These are phyloP conservation scores for Agrocybe praecox DNA, from an alignment of 768 basidiomycete genomes.

Conservation along the genomic window DNA sequence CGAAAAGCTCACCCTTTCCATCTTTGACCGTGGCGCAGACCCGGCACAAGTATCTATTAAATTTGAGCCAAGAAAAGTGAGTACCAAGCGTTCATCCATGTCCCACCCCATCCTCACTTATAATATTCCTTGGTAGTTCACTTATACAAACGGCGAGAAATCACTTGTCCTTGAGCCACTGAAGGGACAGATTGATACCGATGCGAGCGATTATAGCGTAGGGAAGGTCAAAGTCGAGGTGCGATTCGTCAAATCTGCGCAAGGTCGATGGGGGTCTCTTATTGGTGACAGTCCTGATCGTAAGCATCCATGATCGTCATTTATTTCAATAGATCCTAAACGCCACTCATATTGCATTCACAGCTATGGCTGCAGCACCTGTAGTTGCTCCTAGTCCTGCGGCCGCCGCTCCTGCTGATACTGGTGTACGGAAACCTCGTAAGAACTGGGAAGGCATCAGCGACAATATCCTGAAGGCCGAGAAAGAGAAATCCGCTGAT, in stretches of 20 bases:
- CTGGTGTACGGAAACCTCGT: constrained; percentile 53
- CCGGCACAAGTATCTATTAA: constrained; percentile 59
- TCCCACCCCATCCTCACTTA: constrained; percentile 3
- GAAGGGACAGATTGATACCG: constrained; percentile 76
- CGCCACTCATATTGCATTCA: background rate
- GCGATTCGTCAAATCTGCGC: constrained; percentile 65
- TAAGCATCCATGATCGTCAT: no score
- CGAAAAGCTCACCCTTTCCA: constrained; percentile 67
- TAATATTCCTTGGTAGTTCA: constrained; percentile 37
- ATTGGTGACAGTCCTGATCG: constrained; percentile 78
- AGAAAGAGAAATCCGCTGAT: constrained; percentile 68
- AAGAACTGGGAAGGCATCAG: constrained; percentile 96
- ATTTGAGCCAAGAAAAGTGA: constrained; percentile 69
- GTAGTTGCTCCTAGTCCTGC: constrained; percentile 22
- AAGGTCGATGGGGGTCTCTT: constrained; percentile 75
- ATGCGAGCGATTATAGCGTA: constrained; percentile 63
- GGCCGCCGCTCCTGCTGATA: constrained; percentile 29
- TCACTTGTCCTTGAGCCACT: constrained; percentile 76
- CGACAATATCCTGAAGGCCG: constrained; percentile 59
- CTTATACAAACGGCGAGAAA: constrained; percentile 72
- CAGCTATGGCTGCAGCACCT: constrained; percentile 31
- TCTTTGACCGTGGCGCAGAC: constrained; percentile 81
- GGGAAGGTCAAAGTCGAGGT: constrained; percentile 91
- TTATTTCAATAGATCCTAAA: no score
- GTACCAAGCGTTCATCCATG: background rate